Evolutionary conservation across 192 early-diverging fungal species (phyloP).

Genomic region (Mortierella hygrophila): DNA sequence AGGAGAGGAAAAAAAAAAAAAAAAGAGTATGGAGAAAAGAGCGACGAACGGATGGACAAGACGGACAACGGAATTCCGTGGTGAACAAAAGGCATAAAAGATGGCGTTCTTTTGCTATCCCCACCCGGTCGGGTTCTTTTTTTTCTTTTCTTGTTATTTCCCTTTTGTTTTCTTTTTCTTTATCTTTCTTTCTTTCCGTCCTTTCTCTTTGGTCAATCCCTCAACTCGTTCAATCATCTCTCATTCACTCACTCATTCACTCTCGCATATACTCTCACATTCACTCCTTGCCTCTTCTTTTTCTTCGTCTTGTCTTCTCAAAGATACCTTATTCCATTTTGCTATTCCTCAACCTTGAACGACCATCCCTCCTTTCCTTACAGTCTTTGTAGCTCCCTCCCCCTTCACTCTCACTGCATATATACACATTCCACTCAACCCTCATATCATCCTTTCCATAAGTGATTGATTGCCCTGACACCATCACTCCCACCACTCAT

Average conservation of each 20-base stretch:
- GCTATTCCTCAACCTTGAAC: neutral
- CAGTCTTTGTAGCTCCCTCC: neutral
- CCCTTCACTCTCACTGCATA: neutral
- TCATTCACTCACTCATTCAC: neutral
- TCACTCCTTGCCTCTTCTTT: neutral
- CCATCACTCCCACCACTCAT: neutral
- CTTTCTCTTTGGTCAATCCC: neutral
- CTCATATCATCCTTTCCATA: neutral
- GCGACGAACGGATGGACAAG: neutral
- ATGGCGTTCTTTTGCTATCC: neutral
- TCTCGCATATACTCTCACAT: constrained; percentile 9
- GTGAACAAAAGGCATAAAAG: constrained; percentile 5
- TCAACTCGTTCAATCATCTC: neutral
- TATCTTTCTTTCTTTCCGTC: neutral
- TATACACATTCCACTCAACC: neutral
- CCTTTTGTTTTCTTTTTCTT: constrained; percentile 9
- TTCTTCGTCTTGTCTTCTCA: neutral
- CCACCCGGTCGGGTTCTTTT: neutral
- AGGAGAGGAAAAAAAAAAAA: neutral
- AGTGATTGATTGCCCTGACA: neutral
- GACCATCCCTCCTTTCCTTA: neutral
- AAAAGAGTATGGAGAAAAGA: neutral
- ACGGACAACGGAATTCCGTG: neutral
- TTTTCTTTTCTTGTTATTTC: neutral
- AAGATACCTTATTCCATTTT: neutral